Evolutionary conservation across 257 asterid species (phyloP).

Genomic region (Ilex aquifolium): DNA sequence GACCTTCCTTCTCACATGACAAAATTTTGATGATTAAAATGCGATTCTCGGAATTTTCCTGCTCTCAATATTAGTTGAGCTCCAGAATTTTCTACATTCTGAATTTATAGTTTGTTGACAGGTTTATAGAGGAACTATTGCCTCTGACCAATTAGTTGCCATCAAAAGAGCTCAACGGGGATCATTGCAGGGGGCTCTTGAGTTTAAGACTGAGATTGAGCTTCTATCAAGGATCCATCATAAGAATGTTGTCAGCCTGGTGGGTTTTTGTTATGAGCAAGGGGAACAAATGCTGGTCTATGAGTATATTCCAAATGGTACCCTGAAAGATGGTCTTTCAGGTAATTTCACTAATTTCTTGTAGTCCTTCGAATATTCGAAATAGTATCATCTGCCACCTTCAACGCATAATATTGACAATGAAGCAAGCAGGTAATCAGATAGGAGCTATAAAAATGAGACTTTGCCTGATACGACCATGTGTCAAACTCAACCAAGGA

Average conservation of each 20-base stretch:
- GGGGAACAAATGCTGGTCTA: constrained; percentile 91
- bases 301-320: constrained; percentile 79
- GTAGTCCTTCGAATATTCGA: background rate
- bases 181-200: constrained; percentile 82
- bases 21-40: background rate
- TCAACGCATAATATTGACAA: too few relatives aligned
- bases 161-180: constrained; percentile 91
- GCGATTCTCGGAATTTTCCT: background rate
- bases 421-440: too few relatives aligned
- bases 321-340: constrained; percentile 60
- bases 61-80: too few relatives aligned
- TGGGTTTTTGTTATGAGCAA: constrained; percentile 93
- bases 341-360: constrained; percentile 35
- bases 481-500: too few relatives aligned
- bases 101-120: constrained; percentile 14
- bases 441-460: too few relatives aligned
- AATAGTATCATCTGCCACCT: too few relatives aligned
- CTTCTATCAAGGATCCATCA: constrained; percentile 89
- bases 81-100: too few relatives aligned
- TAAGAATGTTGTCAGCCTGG: constrained; percentile 77
- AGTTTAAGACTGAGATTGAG: constrained; percentile 89
- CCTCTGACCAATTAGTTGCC: constrained; percentile 60
- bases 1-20: too few relatives aligned
- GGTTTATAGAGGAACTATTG: constrained; percentile 69
- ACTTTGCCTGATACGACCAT: too few relatives aligned